Conservation (phyloP, 345 rosid genomes). For the Lepidium sativum region DNA sequence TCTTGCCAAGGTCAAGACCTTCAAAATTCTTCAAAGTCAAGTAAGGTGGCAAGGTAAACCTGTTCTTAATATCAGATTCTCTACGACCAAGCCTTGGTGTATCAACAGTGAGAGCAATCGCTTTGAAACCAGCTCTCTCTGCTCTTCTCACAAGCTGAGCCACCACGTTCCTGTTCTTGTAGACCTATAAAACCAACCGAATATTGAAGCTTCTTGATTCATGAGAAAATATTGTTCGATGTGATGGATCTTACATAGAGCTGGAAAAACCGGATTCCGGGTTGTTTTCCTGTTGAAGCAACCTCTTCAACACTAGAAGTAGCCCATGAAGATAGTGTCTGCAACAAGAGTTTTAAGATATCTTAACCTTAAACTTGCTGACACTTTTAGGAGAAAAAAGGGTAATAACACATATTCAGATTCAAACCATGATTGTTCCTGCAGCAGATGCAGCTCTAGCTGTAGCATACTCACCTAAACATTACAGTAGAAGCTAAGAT, state of each 20-base stretch:
- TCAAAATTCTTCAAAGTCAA: conserved; percentile 85
- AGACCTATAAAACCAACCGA: conserved; percentile 32
- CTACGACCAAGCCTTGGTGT: conserved; percentile 80
- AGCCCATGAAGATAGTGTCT: conserved; percentile 80
- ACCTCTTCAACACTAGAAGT: conserved; percentile 86
- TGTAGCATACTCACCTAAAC: conserved; percentile 71
- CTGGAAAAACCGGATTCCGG: conserved; percentile 79
- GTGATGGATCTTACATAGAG: conserved; percentile 53
- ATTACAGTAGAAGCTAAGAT: background rate
- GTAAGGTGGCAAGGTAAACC: conserved; percentile 63
- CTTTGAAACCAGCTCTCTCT: conserved; percentile 78
- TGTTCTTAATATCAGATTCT: conserved; percentile 48
- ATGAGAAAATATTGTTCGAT: background rate
- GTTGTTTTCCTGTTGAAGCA: conserved; percentile 80
- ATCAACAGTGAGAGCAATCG: conserved; percentile 85
- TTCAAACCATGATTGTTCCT: conserved; percentile 57
- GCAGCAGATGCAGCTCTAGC: conserved; percentile 80
- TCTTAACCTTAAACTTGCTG: background rate
- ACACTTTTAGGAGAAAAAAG: background rate
- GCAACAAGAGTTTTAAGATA: conserved; percentile 7
- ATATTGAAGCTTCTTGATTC: background rate
- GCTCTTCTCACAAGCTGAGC: conserved; percentile 78
- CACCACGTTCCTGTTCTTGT: conserved; percentile 62
- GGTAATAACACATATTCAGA: background rate
- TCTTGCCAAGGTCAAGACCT: conserved; percentile 78